These are phyloP conservation scores for Aureobasidium vineae DNA, from an alignment of 2,329 filamentous ascomycete genomes.

Conservation along the genomic window DNA sequence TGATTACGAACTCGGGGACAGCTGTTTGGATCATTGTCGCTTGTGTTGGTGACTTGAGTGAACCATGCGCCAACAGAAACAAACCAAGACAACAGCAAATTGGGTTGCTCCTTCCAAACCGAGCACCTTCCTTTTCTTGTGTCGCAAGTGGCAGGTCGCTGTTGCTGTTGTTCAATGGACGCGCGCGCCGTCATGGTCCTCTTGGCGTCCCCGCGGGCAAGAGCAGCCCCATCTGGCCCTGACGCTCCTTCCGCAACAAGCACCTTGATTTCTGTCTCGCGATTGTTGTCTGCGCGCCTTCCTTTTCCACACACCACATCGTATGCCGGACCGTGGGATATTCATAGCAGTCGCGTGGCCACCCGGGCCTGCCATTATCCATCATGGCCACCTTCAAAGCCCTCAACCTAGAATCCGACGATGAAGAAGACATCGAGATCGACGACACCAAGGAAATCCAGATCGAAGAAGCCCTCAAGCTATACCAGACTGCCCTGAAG, in stretches of 20 bases:
- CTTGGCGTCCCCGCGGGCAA: conserved; percentile 5
- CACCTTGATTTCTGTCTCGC: neutral
- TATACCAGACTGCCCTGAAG: conserved; percentile 88
- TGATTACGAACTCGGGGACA: conserved; percentile 44
- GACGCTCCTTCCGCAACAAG: conserved; percentile 14
- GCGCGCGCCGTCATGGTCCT: neutral
- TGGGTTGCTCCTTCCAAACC: neutral
- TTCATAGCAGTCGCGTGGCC: neutral
- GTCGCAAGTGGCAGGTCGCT: neutral
- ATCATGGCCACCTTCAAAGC: conserved; percentile 68
- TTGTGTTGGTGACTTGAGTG: neutral
- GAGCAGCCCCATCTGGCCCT: neutral
- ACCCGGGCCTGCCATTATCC: conserved; percentile 21
- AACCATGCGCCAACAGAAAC: neutral
- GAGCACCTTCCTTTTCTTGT: neutral
- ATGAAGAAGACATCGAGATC: conserved; percentile 83
- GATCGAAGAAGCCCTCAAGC: conserved; percentile 93
- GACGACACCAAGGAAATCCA: conserved; percentile 96
- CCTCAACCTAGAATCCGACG: conserved; percentile 91
- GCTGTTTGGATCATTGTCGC: conserved; percentile 44
- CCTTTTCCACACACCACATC: neutral
- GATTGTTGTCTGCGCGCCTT: neutral
- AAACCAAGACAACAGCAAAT: neutral
- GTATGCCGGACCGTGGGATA: conserved; percentile 1
- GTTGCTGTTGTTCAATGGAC: neutral